phyloP scores from a whole-genome alignment of 495 filamentous ascomycete species.

The Talaromyces stipitatus region DNA sequence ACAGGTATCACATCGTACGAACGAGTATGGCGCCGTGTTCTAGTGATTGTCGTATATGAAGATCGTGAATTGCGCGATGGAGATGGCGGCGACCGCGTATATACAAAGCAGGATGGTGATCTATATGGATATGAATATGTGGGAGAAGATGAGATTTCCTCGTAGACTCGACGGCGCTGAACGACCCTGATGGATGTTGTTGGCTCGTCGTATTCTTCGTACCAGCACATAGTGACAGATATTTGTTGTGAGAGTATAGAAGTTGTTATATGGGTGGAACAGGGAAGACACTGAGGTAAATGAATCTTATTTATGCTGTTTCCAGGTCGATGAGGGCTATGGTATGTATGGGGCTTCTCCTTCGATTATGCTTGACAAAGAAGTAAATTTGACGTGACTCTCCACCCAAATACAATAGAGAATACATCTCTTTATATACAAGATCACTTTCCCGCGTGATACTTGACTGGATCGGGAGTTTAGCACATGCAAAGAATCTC shows the following conservation, averaged over 20 bases:
- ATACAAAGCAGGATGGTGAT: neutral
- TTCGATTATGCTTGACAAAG: neutral
- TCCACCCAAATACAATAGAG: neutral
- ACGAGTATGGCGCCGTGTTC: neutral
- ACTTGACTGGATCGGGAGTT: neutral
- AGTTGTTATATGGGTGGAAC: neutral
- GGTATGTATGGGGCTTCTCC: neutral
- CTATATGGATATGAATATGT: neutral
- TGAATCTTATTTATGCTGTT: neutral
- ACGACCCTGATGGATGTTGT: neutral
- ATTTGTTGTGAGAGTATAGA: neutral
- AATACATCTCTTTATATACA: neutral
- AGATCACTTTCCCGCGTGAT: neutral
- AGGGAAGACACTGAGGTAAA: neutral
- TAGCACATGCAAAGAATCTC: neutral
- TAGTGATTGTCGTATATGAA: neutral
- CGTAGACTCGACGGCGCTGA: neutral
- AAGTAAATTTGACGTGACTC: neutral
- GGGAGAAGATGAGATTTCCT: neutral
- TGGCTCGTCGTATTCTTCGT: neutral
- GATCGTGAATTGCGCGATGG: neutral
- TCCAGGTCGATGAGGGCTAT: neutral
- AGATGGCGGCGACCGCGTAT: neutral
- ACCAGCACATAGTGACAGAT: neutral
- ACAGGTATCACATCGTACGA: neutral